phyloP scores from a whole-genome alignment of 345 rosid species.

The Psidium friedrichsthalianum region DNA sequence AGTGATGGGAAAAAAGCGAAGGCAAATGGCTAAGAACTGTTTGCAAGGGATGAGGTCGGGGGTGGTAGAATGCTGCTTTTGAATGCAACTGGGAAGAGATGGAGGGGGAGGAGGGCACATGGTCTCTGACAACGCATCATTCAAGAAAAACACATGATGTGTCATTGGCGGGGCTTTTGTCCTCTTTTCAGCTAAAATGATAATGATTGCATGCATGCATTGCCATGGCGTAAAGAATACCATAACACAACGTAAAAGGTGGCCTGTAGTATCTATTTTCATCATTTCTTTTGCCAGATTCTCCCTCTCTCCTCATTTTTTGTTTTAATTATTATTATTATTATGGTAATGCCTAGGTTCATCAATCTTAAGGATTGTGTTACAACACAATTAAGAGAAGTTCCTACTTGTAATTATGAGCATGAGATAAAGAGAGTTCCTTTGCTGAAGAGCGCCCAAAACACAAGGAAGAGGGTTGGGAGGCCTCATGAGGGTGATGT shows the following conservation, averaged over 20 bases:
- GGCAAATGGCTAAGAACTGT: no score
- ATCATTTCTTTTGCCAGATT: slow-evolving; percentile 5
- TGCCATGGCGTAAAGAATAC: slow-evolving; percentile 22
- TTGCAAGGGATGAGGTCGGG: no score
- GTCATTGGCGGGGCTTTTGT: background rate
- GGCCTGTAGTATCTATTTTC: background rate
- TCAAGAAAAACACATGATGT: background rate
- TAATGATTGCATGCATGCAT: slow-evolving; percentile 1
- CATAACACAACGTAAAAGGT: background rate
- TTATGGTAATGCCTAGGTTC: background rate
- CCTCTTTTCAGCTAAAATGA: background rate
- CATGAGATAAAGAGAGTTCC: background rate
- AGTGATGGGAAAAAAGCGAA: no score
- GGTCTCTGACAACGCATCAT: background rate
- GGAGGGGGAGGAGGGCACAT: background rate
- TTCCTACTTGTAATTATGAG: background rate
- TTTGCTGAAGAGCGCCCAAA: background rate
- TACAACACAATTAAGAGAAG: no score
- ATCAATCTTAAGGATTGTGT: background rate
- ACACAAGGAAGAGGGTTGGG: background rate
- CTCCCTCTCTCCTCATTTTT: background rate
- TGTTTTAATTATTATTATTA: background rate
- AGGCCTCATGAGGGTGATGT: background rate
- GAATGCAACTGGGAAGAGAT: background rate
- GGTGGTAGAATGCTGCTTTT: background rate